A percentile compares a stretch with the other conserved stretches of the same genome.
phyloP scores from a whole-genome alignment of 2,329 filamentous ascomycete species.

The Cladobotryum mycophilum region DNA sequence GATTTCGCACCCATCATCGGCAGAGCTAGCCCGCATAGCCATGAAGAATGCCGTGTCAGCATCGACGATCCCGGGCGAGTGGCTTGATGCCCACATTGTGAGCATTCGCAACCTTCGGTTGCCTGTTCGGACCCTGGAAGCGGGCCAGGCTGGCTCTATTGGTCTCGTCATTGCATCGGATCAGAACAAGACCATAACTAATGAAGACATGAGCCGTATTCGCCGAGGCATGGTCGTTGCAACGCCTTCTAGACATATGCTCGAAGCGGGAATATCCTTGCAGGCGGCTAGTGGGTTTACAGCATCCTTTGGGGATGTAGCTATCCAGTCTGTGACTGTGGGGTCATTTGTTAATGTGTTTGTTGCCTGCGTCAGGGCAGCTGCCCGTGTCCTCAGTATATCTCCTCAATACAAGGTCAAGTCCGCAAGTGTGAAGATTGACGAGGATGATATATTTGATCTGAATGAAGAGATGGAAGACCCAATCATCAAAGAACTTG shows the following conservation, averaged over 20 bases:
- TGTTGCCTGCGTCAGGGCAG: conserved; percentile 76
- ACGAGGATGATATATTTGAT: conserved; percentile 39
- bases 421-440: background rate
- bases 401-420: conserved; percentile 18
- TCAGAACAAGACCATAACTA: background rate
- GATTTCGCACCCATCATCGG: conserved; percentile 46
- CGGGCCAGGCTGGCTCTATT: conserved; percentile 84
- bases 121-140: conserved; percentile 67
- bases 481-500: conserved; percentile 21
- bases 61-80: conserved; percentile 56
- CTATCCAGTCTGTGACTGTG: conserved; percentile 56
- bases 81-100: conserved; percentile 73
- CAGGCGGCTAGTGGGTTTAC: conserved; percentile 63
- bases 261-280: conserved; percentile 49
- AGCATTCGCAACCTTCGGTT: conserved; percentile 85
- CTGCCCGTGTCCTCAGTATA: conserved; percentile 65
- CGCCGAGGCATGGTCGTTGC: conserved; percentile 81
- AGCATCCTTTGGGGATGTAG: conserved; percentile 61
- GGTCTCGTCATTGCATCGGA: conserved; percentile 59
- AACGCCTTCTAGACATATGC: conserved; percentile 53
- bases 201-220: conserved; percentile 36
- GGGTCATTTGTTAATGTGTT: conserved; percentile 76
- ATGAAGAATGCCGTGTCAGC: conserved; percentile 47
- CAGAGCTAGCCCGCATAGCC: conserved; percentile 47
- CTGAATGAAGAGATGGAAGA: conserved; percentile 44